Percentiles rank a stretch among this genome's conserved stretches.
Conservation (phyloP, 73 alveolate genomes). For the Durusdinium trenchii region DNA sequence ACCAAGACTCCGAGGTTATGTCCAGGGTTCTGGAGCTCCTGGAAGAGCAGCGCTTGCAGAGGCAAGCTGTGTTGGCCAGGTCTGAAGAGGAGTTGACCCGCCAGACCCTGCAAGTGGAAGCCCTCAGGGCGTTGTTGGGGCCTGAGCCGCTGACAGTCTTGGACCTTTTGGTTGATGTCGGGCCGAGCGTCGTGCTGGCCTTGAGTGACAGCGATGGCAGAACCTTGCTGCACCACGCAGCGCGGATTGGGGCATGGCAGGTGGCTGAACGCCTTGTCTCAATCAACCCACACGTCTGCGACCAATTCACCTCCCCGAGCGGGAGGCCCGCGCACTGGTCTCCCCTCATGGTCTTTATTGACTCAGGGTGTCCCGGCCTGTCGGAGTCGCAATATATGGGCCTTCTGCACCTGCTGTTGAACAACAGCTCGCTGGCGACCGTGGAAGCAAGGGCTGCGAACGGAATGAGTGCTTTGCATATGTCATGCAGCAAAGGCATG, state of each 20-base stretch:
- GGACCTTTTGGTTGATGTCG: background rate
- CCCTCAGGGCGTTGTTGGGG: background rate
- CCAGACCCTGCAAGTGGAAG: background rate
- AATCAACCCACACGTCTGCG: background rate
- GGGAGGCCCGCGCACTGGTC: background rate
- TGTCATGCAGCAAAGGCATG: background rate
- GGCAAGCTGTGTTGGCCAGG: background rate
- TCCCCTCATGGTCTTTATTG: background rate
- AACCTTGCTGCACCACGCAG: background rate
- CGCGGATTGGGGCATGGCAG: background rate
- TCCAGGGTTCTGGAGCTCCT: background rate
- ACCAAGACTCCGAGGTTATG: background rate
- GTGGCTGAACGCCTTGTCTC: background rate
- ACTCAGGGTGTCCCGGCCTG: background rate
- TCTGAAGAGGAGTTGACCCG: background rate
- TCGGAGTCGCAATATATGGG: background rate
- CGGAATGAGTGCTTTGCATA: background rate
- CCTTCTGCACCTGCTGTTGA: background rate
- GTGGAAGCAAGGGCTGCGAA: background rate
- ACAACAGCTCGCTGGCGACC: background rate
- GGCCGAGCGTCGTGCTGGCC: background rate
- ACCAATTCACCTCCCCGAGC: background rate
- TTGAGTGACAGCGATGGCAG: background rate
- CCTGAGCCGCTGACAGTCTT: background rate
- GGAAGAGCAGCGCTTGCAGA: background rate